These are phyloP conservation scores for Metschnikowia gelsemii DNA, from an alignment of 805 yeast species.

Conservation along the genomic window DNA sequence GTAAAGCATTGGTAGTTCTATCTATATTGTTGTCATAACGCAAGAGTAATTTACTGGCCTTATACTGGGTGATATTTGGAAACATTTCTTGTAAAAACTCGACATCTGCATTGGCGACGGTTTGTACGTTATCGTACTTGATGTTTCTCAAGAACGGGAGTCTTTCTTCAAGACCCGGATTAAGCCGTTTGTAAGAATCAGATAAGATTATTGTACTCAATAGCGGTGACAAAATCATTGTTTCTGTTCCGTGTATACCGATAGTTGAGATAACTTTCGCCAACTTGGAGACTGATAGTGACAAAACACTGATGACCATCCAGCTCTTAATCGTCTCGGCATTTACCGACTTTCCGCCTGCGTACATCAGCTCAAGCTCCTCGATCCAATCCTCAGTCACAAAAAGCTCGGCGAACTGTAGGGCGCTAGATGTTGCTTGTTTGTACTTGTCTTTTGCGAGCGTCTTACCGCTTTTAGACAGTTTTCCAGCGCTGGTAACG, in stretches of 20 bases:
- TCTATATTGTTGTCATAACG: constrained; percentile 55
- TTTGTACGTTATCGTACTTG: constrained; percentile 13
- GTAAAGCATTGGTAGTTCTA: constrained; percentile 51
- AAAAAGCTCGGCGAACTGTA: constrained; percentile 53
- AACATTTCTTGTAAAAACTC: constrained; percentile 54
- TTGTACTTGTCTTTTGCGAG: constrained; percentile 24
- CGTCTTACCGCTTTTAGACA: constrained; percentile 20
- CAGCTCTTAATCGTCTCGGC: constrained; percentile 47
- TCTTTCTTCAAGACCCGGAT: constrained; percentile 53
- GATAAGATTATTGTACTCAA: constrained; percentile 54
- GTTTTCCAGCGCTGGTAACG: constrained; percentile 18
- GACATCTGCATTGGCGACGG: constrained; percentile 36
- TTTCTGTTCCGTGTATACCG: constrained; percentile 41
- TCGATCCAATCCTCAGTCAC: constrained; percentile 59
- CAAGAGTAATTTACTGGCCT: constrained; percentile 49
- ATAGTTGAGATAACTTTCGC: constrained; percentile 41
- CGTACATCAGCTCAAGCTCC: constrained; percentile 54
- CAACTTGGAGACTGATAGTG: constrained; percentile 46
- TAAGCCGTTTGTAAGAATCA: constrained; percentile 42
- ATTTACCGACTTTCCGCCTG: constrained; percentile 54
- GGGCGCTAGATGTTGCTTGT: constrained; percentile 19
- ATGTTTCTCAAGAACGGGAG: constrained; percentile 44
- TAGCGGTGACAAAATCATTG: constrained; percentile 52
- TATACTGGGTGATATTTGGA: constrained; percentile 54
- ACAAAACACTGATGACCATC: constrained; percentile 51